Conservation (phyloP, 2,329 filamentous ascomycete species). For the Penicillium sp. region DNA sequence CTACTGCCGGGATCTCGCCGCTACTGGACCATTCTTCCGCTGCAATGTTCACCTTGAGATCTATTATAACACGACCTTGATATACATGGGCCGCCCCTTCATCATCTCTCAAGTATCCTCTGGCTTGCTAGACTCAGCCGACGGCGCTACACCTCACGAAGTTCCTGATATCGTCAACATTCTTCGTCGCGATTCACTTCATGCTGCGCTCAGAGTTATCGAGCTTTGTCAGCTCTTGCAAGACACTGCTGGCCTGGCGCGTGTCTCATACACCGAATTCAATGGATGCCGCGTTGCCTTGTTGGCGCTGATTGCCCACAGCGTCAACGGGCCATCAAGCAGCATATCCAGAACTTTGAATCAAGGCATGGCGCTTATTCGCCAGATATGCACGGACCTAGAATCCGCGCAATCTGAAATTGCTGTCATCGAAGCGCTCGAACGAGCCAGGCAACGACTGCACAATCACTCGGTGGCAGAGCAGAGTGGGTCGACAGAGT, state of each 20-base stretch:
- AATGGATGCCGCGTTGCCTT: slow-evolving; percentile 3
- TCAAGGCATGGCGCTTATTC: not conserved
- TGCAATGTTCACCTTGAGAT: slow-evolving; percentile 1
- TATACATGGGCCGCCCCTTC: not conserved
- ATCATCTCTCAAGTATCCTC: not conserved
- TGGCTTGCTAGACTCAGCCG: not conserved
- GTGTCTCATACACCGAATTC: not conserved
- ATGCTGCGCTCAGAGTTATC: not conserved
- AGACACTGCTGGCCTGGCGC: not conserved
- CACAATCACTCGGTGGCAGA: not conserved
- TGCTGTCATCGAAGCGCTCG: not conserved
- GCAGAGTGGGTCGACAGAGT: not conserved
- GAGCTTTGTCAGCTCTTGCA: not conserved
- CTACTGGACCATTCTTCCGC: not conserved
- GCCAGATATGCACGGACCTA: not conserved
- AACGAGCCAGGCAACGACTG: not conserved
- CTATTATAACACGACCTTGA: not conserved
- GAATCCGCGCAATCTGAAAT: not conserved
- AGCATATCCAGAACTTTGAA: not conserved
- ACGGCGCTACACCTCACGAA: not conserved
- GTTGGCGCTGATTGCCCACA: not conserved
- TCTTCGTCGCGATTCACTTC: slow-evolving; percentile 1
- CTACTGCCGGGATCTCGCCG: not conserved
- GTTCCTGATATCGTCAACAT: slow-evolving; percentile 1
- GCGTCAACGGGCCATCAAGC: not conserved